Evolutionary conservation across 495 filamentous ascomycete genomes (phyloP), one percentile per base, ranked within the genome.

Genomic region (Penicillium ucsense): DNA sequence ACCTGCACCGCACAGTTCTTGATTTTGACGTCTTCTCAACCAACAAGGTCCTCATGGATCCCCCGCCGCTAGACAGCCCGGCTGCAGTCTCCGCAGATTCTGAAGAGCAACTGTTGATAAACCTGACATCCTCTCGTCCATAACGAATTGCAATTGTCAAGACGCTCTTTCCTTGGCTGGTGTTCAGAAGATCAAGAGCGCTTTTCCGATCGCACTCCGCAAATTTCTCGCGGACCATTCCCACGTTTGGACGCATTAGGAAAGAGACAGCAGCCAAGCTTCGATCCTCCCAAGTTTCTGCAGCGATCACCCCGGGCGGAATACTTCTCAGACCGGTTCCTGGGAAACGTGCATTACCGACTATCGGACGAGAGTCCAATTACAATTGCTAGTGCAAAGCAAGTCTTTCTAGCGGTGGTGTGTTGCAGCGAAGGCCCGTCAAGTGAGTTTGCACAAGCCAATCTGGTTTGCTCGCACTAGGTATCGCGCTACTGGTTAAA

Each of bases 21-120:
- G 5, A 6, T 10, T 33, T 53, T 55, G 48, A 60, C 56, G 53
- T 57, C 53, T 54, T 57, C 42, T 12, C 35, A 39, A 43, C 53
- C 53, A 50, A 49, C 59, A 62, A 62, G 59, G 59, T 62, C 59
- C 56, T 38, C 59, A 59, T 59, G 49, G 52, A 55, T 53, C 49
- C 52, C 51, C 51, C 29, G 39, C 52, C 52, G 49, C 54, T 48
- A 42, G 51, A 31, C 30, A 31, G 12, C 30, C 42, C 34, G 46
- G 46, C 48, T 32, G 36, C 47, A 38, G 41, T 38, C 51, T 44
- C 45, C 50, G 48, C 56, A 60, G 46, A 53, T 52, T 62, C 47
- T 56, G 48, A 48, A 50, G 29, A 36, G 28, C 28, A 7, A 20
- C 20, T 20, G 20, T 20, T 20, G 20, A 20, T 20, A 20, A 20